Conservation (phyloP, 108 stramenopile species). For the Nitzschia inconspicua region DNA sequence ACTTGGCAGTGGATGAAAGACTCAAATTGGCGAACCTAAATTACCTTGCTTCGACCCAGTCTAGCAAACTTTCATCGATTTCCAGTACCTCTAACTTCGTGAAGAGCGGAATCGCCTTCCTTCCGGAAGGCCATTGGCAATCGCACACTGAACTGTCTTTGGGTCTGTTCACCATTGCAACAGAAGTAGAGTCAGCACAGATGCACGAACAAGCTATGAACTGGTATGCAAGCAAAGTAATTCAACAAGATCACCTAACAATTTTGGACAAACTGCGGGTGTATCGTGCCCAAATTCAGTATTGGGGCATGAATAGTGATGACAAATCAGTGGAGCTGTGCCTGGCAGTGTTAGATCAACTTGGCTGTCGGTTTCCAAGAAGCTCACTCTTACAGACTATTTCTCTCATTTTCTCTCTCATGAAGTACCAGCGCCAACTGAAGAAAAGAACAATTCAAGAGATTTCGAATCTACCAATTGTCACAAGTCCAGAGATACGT, state of each 20-base stretch:
- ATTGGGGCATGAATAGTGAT: too few relatives aligned
- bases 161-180: background rate
- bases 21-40: slow-evolving; percentile 6
- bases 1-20: background rate
- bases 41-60: too few relatives aligned
- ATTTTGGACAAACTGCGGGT: slow-evolving; percentile 5
- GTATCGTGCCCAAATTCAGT: too few relatives aligned
- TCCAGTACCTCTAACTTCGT: too few relatives aligned
- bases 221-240: too few relatives aligned
- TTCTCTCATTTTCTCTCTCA: background rate
- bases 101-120: background rate
- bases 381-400: too few relatives aligned
- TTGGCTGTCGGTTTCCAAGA: too few relatives aligned
- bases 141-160: background rate
- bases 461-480: background rate
- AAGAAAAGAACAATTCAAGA: too few relatives aligned
- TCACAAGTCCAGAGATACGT: background rate
- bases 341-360: too few relatives aligned
- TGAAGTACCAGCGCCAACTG: slow-evolving; percentile 2
- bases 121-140: background rate
- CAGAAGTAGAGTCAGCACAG: background rate
- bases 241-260: background rate
- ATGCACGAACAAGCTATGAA: background rate
- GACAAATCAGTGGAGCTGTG: too few relatives aligned
- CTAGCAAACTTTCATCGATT: too few relatives aligned